These are phyloP conservation scores for Sporothrix euskadiensis DNA, from an alignment of 2,329 filamentous ascomycete genomes.

Conservation along the genomic window DNA sequence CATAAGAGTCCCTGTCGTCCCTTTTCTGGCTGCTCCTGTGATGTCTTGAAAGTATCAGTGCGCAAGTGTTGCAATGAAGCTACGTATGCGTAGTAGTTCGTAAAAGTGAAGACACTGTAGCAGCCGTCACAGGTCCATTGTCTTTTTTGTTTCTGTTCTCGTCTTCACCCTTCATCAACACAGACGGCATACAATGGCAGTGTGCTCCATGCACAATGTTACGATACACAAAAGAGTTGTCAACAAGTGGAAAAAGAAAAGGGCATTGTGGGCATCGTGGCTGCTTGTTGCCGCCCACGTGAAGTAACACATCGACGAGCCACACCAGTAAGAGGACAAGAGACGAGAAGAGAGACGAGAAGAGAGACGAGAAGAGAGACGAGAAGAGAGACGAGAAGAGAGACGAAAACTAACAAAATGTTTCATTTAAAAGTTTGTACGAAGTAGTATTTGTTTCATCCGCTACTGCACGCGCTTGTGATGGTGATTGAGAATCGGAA, in stretches of 20 bases:
- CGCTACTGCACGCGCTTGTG: neutral
- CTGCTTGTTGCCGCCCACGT: neutral
- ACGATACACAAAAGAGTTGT: neutral
- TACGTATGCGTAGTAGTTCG: no score
- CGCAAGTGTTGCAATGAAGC: neutral
- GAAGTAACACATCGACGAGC: neutral
- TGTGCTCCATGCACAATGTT: neutral
- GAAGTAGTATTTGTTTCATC: slow-evolving; percentile 9
- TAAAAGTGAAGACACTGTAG: neutral
- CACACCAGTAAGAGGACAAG: neutral
- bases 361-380: no score
- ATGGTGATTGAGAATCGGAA: neutral
- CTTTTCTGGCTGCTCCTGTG: neutral
- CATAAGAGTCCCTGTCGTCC: neutral
- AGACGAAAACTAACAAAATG: neutral
- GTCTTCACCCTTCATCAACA: neutral
- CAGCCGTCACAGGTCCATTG: slow-evolving; percentile 14
- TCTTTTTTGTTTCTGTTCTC: neutral
- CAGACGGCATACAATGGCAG: neutral
- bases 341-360: neutral
- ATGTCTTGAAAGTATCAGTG: neutral
- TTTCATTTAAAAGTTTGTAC: neutral
- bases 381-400: neutral
- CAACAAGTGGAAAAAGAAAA: neutral
- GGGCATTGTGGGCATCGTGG: neutral